Evolutionary conservation across 495 filamentous ascomycete species (phyloP).

Genomic region (Chaetomium fimeti): DNA sequence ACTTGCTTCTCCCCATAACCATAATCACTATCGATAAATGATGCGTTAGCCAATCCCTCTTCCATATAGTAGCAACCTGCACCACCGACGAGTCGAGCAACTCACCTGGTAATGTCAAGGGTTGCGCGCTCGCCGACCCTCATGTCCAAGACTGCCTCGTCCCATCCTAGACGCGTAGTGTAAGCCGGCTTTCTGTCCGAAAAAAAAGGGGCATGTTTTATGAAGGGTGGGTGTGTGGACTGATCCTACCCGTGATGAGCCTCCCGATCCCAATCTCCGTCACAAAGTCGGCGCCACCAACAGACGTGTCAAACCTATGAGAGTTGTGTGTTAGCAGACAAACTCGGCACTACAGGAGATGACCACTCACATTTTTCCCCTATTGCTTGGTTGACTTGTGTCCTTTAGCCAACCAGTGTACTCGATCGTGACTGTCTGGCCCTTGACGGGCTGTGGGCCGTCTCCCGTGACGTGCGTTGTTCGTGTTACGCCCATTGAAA

Average conservation of each 20-base stretch:
- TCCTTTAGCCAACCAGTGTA: conserved; percentile 84
- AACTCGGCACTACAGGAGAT: background rate
- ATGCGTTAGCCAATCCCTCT: background rate
- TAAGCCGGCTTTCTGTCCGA: conserved; percentile 16
- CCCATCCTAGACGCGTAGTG: conserved; percentile 62
- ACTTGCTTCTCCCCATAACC: conserved; percentile 75
- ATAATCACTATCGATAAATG: conserved; percentile 58
- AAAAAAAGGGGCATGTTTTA: background rate
- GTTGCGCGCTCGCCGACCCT: conserved; percentile 76
- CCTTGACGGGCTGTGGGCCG: conserved; percentile 54
- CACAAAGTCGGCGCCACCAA: conserved; percentile 61
- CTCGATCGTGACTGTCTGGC: conserved; percentile 72
- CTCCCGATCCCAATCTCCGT: conserved; percentile 69
- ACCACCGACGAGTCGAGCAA: background rate
- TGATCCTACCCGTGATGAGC: conserved; percentile 70
- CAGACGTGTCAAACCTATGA: conserved; percentile 76
- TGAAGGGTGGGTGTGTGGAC: no score
- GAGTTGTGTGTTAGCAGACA: background rate
- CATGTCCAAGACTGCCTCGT: conserved; percentile 79
- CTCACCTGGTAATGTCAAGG: conserved; percentile 73
- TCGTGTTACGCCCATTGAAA: conserved; percentile 53
- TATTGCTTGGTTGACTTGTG: conserved; percentile 47
- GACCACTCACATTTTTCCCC: conserved; percentile 47
- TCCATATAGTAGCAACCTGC: background rate
- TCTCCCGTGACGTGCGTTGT: conserved; percentile 44